phyloP scores from a whole-genome alignment of 148 eudicot species.

The Vaccinium corymbosum region DNA sequence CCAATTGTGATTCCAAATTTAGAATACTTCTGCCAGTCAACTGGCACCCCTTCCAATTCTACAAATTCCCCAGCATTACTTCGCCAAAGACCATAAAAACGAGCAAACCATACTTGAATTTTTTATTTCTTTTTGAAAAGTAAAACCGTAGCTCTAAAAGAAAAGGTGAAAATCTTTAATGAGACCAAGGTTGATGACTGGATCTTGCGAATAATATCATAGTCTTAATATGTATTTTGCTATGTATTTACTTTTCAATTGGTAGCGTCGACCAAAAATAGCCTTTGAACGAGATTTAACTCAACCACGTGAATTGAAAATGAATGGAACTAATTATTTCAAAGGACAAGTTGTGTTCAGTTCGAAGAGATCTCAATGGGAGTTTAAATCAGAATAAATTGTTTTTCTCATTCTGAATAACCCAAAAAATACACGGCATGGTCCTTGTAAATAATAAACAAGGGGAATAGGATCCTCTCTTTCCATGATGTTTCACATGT shows the following conservation, averaged over 20 bases:
- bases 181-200: background rate
- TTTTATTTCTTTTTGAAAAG: background rate
- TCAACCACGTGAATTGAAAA: background rate
- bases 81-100: background rate
- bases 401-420: background rate
- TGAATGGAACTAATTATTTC: background rate
- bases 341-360: background rate
- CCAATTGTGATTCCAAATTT: background rate
- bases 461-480: background rate
- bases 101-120: background rate
- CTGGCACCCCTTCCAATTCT: background rate
- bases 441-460: slow-evolving; percentile 2
- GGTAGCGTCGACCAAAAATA: background rate
- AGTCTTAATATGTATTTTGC: background rate
- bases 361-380: background rate
- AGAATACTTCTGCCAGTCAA: background rate
- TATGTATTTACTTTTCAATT: background rate
- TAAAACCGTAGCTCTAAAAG: background rate
- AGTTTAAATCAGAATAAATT: background rate
- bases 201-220: background rate
- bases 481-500: background rate
- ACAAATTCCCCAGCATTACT: background rate
- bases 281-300: background rate
- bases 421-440: background rate
- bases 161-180: background rate